Evolutionary conservation across 306 rosid genomes (phyloP), one percentile per base, ranked within the genome.

Genomic region (Prunus padus): DNA sequence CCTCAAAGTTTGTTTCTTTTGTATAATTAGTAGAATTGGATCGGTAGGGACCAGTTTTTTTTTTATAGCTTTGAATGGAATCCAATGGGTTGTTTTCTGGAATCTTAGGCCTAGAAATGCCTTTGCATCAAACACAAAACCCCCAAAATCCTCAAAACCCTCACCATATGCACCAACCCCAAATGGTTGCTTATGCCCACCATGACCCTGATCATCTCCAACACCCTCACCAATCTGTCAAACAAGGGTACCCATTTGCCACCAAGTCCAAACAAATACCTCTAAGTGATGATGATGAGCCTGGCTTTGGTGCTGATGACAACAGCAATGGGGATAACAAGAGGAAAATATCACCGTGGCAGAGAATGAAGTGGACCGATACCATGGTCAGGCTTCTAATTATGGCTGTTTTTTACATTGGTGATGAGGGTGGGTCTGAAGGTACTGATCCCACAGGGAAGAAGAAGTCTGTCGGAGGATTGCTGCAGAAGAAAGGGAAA

Each of bases 351-450:
- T 89, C 97, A 7, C 97, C 92, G 0, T 95, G 99, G 99, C 99
- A 95, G 79, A 89, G 99, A 80, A 95, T 95, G 97, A 95, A 90
- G 82, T 95, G 99, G 99, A 95, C 97, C 0, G 93, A 89, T 22
- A 84, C 86, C 18, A 95, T 95, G 99, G 96, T 95, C 1, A 82
- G 85, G 90, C 85, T 90, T 11, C 81, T 95, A 49, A 90, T 95
- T 11, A 95, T 88, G 91, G 97, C 99, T 42, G 97, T 95, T 73
- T 90, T 77, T 67, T 95, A 87, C 84, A 90, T 95, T 22, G 99
- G 97, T 2, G 99, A 95, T 49, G 99, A 95, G 33, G 89, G 74
- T 40, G 90, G 83, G 22, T 56, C 91, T 2, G 98, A 93, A 45
- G 86, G 70, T 51, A 52, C 49, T 20, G 96, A 92, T 73, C 82